phyloP scores from a whole-genome alignment of 1,139 yeast species.

The Yamadazyma conglobata region DNA sequence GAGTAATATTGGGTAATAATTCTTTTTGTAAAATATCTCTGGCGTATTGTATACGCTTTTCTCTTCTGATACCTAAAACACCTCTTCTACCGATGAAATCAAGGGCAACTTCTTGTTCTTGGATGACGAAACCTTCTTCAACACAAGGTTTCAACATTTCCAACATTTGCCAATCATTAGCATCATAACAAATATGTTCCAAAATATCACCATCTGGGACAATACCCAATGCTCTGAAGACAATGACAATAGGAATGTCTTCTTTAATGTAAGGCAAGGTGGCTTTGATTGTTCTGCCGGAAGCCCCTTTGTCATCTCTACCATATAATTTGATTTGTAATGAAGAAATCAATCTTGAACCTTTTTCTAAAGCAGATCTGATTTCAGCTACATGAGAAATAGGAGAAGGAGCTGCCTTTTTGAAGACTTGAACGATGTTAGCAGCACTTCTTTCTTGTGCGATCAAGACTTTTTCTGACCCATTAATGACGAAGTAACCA shows the following conservation, averaged over 20 bases:
- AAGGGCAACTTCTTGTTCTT: slow-evolving; percentile 95
- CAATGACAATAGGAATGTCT: slow-evolving; percentile 94
- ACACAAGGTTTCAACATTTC: slow-evolving; percentile 99
- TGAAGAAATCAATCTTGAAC: slow-evolving; percentile 89
- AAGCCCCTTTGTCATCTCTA: slow-evolving; percentile 70
- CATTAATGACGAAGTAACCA: slow-evolving; percentile 96
- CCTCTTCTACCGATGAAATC: slow-evolving; percentile 99
- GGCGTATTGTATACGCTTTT: slow-evolving; percentile 97
- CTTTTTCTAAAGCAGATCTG: slow-evolving; percentile 94
- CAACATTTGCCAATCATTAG: slow-evolving; percentile 98
- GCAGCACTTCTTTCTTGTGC: slow-evolving; percentile 99
- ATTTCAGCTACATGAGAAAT: slow-evolving; percentile 95
- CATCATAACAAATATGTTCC: slow-evolving; percentile 97
- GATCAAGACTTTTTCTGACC: slow-evolving; percentile 95
- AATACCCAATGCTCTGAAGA: slow-evolving; percentile 95
- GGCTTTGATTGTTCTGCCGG: slow-evolving; percentile 85
- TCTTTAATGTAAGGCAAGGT: slow-evolving; percentile 94
- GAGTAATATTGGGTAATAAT: slow-evolving; percentile 94
- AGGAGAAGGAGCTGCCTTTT: slow-evolving; percentile 96
- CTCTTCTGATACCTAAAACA: slow-evolving; percentile 89
- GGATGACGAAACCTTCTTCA: slow-evolving; percentile 97
- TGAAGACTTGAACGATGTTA: slow-evolving; percentile 95
- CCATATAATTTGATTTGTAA: slow-evolving; percentile 92
- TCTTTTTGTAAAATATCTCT: slow-evolving; percentile 95
- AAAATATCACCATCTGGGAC: slow-evolving; percentile 98